A percentile compares a stretch with the other conserved stretches of the same genome.
These are phyloP conservation scores for Hysterium pulicare DNA, from an alignment of 2,329 filamentous ascomycete species.

Conservation along the genomic window DNA sequence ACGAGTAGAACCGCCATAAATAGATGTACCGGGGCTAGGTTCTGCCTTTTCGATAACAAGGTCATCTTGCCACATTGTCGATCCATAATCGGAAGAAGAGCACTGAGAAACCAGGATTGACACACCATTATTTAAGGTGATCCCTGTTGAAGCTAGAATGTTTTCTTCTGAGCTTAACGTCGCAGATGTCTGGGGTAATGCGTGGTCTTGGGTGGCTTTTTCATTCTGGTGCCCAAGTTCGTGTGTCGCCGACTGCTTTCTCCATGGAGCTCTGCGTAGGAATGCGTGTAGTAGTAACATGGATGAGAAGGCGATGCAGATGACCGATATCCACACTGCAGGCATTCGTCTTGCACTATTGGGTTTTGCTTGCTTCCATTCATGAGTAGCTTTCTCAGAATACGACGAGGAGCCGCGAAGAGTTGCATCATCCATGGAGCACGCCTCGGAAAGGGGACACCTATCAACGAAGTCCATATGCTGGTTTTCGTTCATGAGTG, in stretches of 20 bases:
- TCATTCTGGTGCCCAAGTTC: conserved; percentile 8
- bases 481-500: conserved; percentile 33
- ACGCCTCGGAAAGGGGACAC: conserved; percentile 31
- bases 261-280: conserved; percentile 19
- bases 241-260: conserved; percentile 10
- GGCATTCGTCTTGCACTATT: conserved; percentile 25
- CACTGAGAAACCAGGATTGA: conserved; percentile 2
- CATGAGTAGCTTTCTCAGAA: conserved; percentile 15
- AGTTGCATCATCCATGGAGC: conserved; percentile 32
- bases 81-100: conserved; percentile 9
- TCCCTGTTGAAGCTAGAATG: neutral
- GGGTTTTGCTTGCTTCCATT: conserved; percentile 28
- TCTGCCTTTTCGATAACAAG: conserved; percentile 20
- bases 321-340: conserved; percentile 30
- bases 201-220: neutral
- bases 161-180: neutral
- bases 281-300: conserved; percentile 30
- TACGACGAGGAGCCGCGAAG: conserved; percentile 33
- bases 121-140: neutral
- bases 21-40: conserved; percentile 15
- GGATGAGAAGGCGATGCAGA: conserved; percentile 26
- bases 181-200: neutral
- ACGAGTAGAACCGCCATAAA: conserved; percentile 17
- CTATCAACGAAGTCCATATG: conserved; percentile 24
- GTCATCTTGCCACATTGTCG: conserved; percentile 14